phyloP scores from a whole-genome alignment of 164 flowering plant genomes.

The Dillenia turbinata region DNA sequence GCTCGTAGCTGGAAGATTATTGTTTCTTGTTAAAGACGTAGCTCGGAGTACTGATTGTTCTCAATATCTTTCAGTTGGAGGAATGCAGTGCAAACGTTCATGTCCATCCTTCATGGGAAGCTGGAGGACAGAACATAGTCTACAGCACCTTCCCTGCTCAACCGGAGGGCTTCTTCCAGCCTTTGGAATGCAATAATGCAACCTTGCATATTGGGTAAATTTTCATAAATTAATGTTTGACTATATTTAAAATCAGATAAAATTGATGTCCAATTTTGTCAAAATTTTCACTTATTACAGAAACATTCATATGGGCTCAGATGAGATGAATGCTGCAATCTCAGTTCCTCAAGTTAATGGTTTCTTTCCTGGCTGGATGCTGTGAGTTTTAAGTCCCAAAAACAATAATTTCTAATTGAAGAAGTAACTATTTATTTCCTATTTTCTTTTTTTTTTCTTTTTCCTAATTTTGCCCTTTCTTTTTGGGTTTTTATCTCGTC shows the following conservation, averaged over 20 bases:
- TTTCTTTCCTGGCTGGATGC: slow-evolving; percentile 65
- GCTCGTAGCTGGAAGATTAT: too few species aligned
- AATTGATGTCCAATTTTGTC: background rate
- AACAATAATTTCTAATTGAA: too few species aligned
- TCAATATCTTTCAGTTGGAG: slow-evolving; percentile 23
- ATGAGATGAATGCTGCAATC: slow-evolving; percentile 25
- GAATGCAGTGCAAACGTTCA: slow-evolving; percentile 19
- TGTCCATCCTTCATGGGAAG: slow-evolving; percentile 33
- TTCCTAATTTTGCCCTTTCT: too few species aligned
- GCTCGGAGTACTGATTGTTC: background rate
- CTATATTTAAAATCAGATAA: background rate
- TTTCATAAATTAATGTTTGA: background rate
- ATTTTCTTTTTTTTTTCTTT: too few species aligned
- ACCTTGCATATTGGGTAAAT: slow-evolving; percentile 38
- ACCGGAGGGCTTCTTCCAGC: slow-evolving; percentile 40
- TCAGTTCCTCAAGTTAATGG: slow-evolving; percentile 36
- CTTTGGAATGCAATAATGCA: slow-evolving; percentile 27
- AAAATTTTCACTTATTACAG: slow-evolving; percentile 18
- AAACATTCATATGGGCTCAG: slow-evolving; percentile 30
- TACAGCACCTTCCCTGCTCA: slow-evolving; percentile 23
- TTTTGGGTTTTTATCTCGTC: too few species aligned
- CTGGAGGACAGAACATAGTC: slow-evolving; percentile 13
- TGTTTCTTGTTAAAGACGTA: background rate
- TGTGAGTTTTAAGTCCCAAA: slow-evolving; percentile 16
- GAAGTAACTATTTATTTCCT: too few species aligned